Base-by-base conservation (phyloP, 2,329 filamentous ascomycete species). In the Aspergillus alliaceus region DNA sequence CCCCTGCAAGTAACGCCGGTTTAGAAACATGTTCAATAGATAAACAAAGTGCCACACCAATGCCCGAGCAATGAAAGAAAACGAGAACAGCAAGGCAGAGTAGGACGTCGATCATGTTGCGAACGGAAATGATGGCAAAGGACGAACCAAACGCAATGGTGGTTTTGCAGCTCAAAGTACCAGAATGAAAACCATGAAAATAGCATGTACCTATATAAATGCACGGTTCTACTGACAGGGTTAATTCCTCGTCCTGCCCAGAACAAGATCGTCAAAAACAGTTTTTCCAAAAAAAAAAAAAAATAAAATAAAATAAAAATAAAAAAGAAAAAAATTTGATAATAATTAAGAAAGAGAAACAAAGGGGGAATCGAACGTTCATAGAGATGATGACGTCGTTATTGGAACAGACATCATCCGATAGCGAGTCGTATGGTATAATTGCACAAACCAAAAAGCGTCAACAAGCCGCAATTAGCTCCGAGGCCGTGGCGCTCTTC, bases 321-420 rank as follows among this genome's bases (percentile, higher is more conserved):
- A 44, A 44, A 44, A 22, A 66, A 68, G n/a, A n/a, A n/a, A n/a
- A n/a, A n/a, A n/a, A n/a, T n/a, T n/a, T n/a, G n/a, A n/a, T n/a
- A n/a, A n/a, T n/a, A n/a, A n/a, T n/a, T n/a, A n/a, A n/a, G n/a
- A 61, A 60, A 63, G 58, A 62, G 65, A 59, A 72, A 72, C 69
- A 72, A 69, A 73, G 66, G 71, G 69, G 71, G 71, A 73, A 74
- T 73, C 70, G 72, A 74, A 73, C 68, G 64, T 68, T 72, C 72
- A 67, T 70, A 66, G 71, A 72, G 71, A 70, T 66, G 71, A 73
- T 71, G 69, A 67, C 67, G 62, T 70, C 68, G 64, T 73, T 66
- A 70, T 64, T 29, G 64, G 59, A 67, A 67, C 64, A 64, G 62
- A 66, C 66, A 65, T 70, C 66, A 67, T 67, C 63, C 59, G 66